Evolutionary conservation across 2,329 filamentous ascomycete species (phyloP).

Genomic region (Fusarium mangiferae): DNA sequence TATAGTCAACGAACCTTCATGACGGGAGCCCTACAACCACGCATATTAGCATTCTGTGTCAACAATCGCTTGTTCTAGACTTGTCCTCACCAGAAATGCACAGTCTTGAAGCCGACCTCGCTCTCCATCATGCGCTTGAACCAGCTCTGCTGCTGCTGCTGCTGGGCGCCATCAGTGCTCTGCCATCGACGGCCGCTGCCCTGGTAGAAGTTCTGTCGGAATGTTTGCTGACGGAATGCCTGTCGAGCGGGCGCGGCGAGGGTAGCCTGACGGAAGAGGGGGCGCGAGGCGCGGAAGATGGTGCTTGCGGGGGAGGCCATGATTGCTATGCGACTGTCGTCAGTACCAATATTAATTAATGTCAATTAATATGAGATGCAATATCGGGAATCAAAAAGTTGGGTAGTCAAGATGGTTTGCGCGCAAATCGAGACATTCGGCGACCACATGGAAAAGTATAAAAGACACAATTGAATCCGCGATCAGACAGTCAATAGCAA

Average conservation of each 20-base stretch:
- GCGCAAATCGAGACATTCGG: constrained; percentile 1
- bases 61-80: background rate
- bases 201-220: constrained; percentile 56
- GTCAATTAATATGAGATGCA: background rate
- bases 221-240: constrained; percentile 60
- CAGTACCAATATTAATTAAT: constrained; percentile 7
- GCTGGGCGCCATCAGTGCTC: constrained; percentile 69
- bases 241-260: constrained; percentile 64
- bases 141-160: constrained; percentile 56
- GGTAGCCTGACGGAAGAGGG: constrained; percentile 65
- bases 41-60: constrained; percentile 35
- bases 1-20: constrained; percentile 71
- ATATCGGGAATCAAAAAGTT: background rate
- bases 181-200: constrained; percentile 67
- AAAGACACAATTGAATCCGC: constrained; percentile 1
- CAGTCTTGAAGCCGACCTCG: constrained; percentile 86
- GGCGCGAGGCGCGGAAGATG: constrained; percentile 66
- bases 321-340: constrained; percentile 30
- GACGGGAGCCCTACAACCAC: constrained; percentile 78
- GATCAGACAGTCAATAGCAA: background rate
- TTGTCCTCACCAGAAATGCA: constrained; percentile 86
- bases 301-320: constrained; percentile 61
- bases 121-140: constrained; percentile 87
- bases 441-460: background rate
- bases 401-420: background rate